Evolutionary conservation across 140 eudicot species (phyloP).

Genomic region (Flaveria floridana): DNA sequence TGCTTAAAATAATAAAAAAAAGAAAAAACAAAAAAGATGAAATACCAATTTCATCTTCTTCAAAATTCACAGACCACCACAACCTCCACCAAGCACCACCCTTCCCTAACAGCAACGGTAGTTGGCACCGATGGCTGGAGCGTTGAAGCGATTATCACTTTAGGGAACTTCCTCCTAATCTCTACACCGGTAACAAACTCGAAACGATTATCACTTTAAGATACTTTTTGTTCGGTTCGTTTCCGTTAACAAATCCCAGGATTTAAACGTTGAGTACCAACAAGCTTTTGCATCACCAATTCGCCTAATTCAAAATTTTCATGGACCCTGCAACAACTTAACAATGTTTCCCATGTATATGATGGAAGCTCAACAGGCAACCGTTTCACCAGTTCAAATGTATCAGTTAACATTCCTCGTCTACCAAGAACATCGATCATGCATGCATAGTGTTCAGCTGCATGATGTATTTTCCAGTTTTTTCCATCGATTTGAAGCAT

Average conservation of each 20-base stretch:
- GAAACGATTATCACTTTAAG: too few species aligned
- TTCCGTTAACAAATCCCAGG: constrained; percentile 37
- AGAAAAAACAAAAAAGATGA: too few species aligned
- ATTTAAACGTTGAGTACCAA: constrained; percentile 18
- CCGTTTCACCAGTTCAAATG: constrained; percentile 47
- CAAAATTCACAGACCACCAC: too few species aligned
- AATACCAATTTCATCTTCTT: too few species aligned
- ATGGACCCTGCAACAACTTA: constrained; percentile 52
- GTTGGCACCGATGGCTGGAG: too few species aligned
- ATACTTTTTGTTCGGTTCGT: too few species aligned
- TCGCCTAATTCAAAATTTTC: constrained; percentile 54
- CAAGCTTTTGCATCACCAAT: constrained; percentile 39
- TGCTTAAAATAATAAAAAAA: too few species aligned
- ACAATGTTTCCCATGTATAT: constrained; percentile 47
- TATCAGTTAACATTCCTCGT: constrained; percentile 47
- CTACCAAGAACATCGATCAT: constrained; percentile 59
- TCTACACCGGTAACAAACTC: too few species aligned
- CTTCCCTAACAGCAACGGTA: too few species aligned
- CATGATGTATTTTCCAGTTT: constrained; percentile 42
- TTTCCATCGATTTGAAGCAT: constrained; percentile 44
- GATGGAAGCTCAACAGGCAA: constrained; percentile 39
- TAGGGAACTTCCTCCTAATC: too few species aligned
- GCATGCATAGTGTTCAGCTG: constrained; percentile 50
- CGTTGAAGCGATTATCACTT: too few species aligned
- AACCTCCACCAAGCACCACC: too few species aligned